Base-by-base conservation (phyloP, 1,139 yeast species). In the Candida buenavistaensis region DNA sequence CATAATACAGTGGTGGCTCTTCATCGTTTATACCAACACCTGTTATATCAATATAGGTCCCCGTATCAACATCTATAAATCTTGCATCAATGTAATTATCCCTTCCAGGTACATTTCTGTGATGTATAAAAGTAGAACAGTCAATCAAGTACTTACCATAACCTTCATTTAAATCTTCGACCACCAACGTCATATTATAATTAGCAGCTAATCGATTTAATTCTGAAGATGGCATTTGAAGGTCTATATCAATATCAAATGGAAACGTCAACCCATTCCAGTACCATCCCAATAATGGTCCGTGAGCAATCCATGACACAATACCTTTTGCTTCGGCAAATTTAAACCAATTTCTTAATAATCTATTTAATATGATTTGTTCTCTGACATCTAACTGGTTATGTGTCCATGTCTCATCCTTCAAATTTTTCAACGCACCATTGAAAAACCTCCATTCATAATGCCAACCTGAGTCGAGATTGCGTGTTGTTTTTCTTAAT, bases 291-390 rank as follows among this genome's bases (percentile, higher is more conserved):
- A 74, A 54, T 29, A 74, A 54, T 1, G 78, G 67, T 5, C 80
- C 80, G 50, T 74, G 80, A 3, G 78, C 77, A 22, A 73, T 57
- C 66, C 77, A 71, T n/a, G 73, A 58, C 4, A 61, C 55, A 25
- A 59, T 57, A 10, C 66, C 67, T 38, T 59, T 60, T 39, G 57
- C 64, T 43, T 58, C 60, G 6, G 65, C 62, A 43, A 61, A 62
- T 34, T 61, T 47, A 38, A 55, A 55, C 67, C 67, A 62, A 38
- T 59, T 60, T 30, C 67, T 47, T 29, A 61, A 49, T 28, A 62
- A 49, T 24, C 66, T 45, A 29, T 61, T 65, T 33, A 62, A 50
- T 10, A 62, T 61, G 27, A 59, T 57, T 34, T 50, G 54, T 36
- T 56, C 59, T 40, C 59, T 52, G 20, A 56, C 51, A 38, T 57